These are phyloP conservation scores for Cinchona pubescens DNA, from an alignment of 257 asterid genomes.

Conservation along the genomic window DNA sequence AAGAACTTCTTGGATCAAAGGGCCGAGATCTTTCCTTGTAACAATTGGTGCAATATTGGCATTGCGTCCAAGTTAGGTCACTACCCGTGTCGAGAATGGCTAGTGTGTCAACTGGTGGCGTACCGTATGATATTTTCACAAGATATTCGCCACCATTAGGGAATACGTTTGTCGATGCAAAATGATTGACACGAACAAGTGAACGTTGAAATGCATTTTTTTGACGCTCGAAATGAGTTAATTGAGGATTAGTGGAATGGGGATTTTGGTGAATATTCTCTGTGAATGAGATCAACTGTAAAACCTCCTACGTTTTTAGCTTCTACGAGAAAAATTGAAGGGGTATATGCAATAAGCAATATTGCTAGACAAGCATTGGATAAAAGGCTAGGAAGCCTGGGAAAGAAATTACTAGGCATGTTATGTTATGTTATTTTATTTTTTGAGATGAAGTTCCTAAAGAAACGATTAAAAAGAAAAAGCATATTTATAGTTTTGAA, in stretches of 20 bases:
- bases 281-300: constrained; percentile 53
- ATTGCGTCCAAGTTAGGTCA: constrained; percentile 66
- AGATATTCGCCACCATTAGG: constrained; percentile 55
- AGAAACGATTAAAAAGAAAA: too few species aligned
- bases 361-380: constrained; percentile 19
- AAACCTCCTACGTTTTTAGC: constrained; percentile 43
- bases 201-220: constrained; percentile 44
- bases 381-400: constrained; percentile 5
- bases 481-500: too few species aligned
- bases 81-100: constrained; percentile 71
- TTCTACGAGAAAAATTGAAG: constrained; percentile 18
- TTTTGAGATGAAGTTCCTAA: too few species aligned
- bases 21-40: constrained; percentile 38
- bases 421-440: too few species aligned
- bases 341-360: constrained; percentile 4
- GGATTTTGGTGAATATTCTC: constrained; percentile 50
- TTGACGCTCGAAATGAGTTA: constrained; percentile 20
- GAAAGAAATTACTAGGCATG: neutral
- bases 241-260: constrained; percentile 31
- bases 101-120: constrained; percentile 42
- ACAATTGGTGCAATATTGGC: constrained; percentile 53
- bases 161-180: constrained; percentile 26
- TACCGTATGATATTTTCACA: constrained; percentile 51
- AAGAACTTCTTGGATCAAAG: constrained; percentile 40
- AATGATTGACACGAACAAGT: constrained; percentile 24